These are phyloP conservation scores for Globisporangium radiosum DNA, from an alignment of 352 stramenopile species.

Conservation along the genomic window DNA sequence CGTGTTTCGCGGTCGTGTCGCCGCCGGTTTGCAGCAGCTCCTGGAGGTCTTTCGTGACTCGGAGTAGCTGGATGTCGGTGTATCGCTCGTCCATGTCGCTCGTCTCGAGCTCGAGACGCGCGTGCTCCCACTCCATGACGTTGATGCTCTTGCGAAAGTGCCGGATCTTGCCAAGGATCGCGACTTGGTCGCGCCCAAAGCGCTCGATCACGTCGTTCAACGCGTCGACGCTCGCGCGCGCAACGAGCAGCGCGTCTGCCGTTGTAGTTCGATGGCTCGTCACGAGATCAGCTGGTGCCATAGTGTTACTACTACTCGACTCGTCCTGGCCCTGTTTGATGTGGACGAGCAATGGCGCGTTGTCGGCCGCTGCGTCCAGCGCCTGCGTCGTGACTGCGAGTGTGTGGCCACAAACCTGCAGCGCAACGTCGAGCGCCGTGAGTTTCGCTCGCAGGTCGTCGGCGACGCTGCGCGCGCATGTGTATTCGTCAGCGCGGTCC, in stretches of 20 bases:
- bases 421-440: constrained; percentile 28
- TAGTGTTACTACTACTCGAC: constrained; percentile 30
- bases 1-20: constrained; percentile 72
- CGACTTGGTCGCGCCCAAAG: constrained; percentile 83
- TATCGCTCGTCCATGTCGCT: constrained; percentile 89
- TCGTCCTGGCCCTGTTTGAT: constrained; percentile 92
- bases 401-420: constrained; percentile 20
- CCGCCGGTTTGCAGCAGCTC: constrained; percentile 83
- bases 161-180: constrained; percentile 84
- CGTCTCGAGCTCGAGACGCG: constrained; percentile 70
- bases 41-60: constrained; percentile 91
- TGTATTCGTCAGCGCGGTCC: constrained; percentile 49
- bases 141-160: constrained; percentile 94
- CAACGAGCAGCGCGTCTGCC: constrained; percentile 64
- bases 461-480: constrained; percentile 33
- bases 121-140: constrained; percentile 91
- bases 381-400: constrained; percentile 14
- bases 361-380: constrained; percentile 35
- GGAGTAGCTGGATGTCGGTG: constrained; percentile 90
- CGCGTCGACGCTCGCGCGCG: constrained; percentile 66
- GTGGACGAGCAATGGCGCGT: constrained; percentile 77
- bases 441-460: constrained; percentile 48
- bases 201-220: constrained; percentile 86
- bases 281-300: no score
- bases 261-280: not conserved